phyloP scores from a whole-genome alignment of 768 basidiomycete genomes.

The Trametopsis cervina region DNA sequence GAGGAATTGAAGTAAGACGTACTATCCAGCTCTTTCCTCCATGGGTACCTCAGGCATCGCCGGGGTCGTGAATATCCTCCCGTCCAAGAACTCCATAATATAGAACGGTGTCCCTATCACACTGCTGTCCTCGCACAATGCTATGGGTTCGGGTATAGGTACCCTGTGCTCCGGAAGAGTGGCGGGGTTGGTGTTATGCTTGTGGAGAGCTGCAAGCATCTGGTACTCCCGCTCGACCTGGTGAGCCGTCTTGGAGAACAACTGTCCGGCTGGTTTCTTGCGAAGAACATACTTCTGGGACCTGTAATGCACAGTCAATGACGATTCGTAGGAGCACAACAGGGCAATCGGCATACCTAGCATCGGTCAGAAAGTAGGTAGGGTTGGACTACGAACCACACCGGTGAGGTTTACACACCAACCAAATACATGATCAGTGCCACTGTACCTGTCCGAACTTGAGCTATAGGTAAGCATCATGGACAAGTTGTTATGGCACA shows the following conservation, averaged over 20 bases:
- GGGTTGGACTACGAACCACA: slow-evolving; percentile 71
- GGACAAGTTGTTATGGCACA: no score
- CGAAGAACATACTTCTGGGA: slow-evolving; percentile 63
- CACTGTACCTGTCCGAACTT: slow-evolving; percentile 83
- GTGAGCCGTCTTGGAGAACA: slow-evolving; percentile 89
- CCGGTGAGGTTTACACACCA: no score
- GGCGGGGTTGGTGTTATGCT: slow-evolving; percentile 52
- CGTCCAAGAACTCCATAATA: slow-evolving; percentile 93
- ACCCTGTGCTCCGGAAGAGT: slow-evolving; percentile 48
- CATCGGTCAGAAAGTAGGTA: slow-evolving; percentile 87
- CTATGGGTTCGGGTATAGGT: slow-evolving; percentile 80
- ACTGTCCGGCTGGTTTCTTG: slow-evolving; percentile 84
- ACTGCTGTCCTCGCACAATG: slow-evolving; percentile 69
- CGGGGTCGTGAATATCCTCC: slow-evolving; percentile 87
- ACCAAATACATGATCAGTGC: no score
- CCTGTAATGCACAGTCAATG: background rate
- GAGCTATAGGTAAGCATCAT: no score
- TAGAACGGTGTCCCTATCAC: slow-evolving; percentile 91
- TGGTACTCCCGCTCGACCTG: slow-evolving; percentile 92
- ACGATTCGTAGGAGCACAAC: background rate
- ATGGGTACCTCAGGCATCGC: slow-evolving; percentile 64
- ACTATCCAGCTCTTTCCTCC: slow-evolving; percentile 68
- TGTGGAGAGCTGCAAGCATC: slow-evolving; percentile 70
- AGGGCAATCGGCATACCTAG: slow-evolving; percentile 38
- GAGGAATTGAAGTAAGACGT: slow-evolving; percentile 19